A percentile compares a stretch with the other conserved stretches of the same genome.
Conservation (phyloP, 2,329 filamentous ascomycete genomes). For the Fusarium sublunatum region DNA sequence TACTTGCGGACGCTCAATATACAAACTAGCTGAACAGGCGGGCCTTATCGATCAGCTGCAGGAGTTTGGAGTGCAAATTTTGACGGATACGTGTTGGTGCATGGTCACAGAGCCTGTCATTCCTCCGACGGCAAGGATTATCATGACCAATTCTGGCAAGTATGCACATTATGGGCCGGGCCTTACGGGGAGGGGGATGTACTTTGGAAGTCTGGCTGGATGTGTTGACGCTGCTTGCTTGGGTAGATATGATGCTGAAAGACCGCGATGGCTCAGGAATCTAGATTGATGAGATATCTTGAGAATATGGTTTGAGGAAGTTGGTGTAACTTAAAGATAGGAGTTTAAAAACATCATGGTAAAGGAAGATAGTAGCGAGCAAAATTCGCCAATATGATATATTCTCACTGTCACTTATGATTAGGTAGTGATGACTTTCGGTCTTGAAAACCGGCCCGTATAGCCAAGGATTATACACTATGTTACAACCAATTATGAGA, state of each 20-base stretch:
- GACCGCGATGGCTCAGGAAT: slow-evolving; percentile 9
- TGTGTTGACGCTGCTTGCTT: slow-evolving; percentile 43
- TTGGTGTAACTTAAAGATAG: too few species aligned
- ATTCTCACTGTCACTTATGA: too few species aligned
- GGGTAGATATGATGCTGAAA: slow-evolving; percentile 7
- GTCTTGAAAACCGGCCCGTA: too few species aligned
- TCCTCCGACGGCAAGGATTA: slow-evolving; percentile 6
- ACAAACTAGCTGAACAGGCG: slow-evolving; percentile 33
- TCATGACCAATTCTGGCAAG: slow-evolving; percentile 39
- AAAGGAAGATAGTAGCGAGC: too few species aligned
- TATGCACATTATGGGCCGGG: slow-evolving; percentile 37
- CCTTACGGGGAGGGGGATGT: slow-evolving; percentile 31
- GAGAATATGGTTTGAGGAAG: background rate
- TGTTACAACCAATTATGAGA: too few species aligned
- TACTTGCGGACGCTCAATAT: slow-evolving; percentile 18
- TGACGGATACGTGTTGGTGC: slow-evolving; percentile 36
- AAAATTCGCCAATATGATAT: too few species aligned
- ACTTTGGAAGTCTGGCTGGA: slow-evolving; percentile 41
- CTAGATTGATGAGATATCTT: background rate
- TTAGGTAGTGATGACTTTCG: too few species aligned
- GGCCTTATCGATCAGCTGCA: slow-evolving; percentile 12
- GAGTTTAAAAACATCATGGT: too few species aligned
- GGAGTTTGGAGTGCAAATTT: slow-evolving; percentile 21
- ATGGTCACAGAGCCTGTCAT: slow-evolving; percentile 31
- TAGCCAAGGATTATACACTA: too few species aligned